These are phyloP conservation scores for Arachis monticola DNA, from an alignment of 331 rosid genomes.

Conservation along the genomic window DNA sequence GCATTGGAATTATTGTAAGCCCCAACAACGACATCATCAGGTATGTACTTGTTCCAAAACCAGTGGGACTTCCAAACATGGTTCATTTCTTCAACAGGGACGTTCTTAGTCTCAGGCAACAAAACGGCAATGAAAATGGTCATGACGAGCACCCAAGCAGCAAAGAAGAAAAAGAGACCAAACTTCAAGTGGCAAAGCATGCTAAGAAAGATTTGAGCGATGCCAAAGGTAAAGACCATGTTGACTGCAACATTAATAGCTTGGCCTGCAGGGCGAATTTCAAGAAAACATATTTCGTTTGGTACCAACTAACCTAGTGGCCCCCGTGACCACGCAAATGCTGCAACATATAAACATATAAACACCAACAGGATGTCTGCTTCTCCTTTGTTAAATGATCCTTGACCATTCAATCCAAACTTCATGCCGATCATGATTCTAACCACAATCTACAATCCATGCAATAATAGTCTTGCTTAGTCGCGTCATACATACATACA, in stretches of 20 bases:
- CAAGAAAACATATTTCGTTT: neutral
- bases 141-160: constrained; percentile 4
- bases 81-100: constrained; percentile 25
- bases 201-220: constrained; percentile 10
- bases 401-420: constrained; percentile 14
- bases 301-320: constrained; percentile 22
- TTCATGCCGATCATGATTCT: neutral
- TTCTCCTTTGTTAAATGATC: neutral
- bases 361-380: neutral
- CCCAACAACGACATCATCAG: neutral
- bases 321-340: constrained; percentile 23
- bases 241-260: constrained; percentile 19
- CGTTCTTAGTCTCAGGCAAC: constrained; percentile 12
- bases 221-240: neutral
- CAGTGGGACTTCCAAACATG: neutral
- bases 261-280: constrained; percentile 16
- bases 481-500: no score
- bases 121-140: neutral
- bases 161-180: constrained; percentile 21
- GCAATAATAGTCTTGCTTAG: no score
- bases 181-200: constrained; percentile 17
- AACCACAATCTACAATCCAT: neutral
- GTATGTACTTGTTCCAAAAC: neutral
- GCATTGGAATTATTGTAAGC: neutral
- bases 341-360: constrained; percentile 12